Conservation (phyloP, 331 rosid species). For the Acacia pycnantha region DNA sequence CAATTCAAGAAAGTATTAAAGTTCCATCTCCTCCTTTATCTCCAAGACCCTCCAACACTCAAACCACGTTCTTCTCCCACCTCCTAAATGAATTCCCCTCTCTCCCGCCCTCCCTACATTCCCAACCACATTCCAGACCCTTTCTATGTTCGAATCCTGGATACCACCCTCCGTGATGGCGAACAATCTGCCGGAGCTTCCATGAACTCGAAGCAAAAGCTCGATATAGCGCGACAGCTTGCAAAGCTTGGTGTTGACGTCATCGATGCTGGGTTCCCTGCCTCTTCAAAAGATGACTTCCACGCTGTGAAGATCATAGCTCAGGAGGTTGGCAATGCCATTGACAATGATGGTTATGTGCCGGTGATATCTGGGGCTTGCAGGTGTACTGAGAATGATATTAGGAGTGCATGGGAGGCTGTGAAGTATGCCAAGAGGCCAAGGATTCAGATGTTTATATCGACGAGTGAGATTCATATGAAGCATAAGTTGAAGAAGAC, state of each 20-base stretch:
- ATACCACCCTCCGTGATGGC: constrained; percentile 98
- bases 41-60: not conserved
- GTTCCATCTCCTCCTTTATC: too few species aligned
- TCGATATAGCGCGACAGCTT: not conserved
- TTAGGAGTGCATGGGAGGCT: constrained; percentile 90
- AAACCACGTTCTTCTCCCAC: not conserved
- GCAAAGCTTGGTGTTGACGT: constrained; percentile 86
- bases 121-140: constrained; percentile 83
- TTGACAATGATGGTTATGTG: constrained; percentile 65
- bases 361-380: constrained; percentile 93
- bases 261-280: constrained; percentile 94
- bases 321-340: constrained; percentile 69
- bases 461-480: constrained; percentile 90
- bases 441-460: constrained; percentile 84
- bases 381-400: constrained; percentile 78
- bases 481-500: constrained; percentile 75
- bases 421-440: constrained; percentile 81
- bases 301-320: constrained; percentile 79
- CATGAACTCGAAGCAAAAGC: too few species aligned
- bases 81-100: not conserved
- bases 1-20: too few species aligned
- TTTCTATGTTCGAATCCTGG: constrained; percentile 75
- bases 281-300: constrained; percentile 77
- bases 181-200: constrained; percentile 85
- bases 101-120: constrained; percentile 63